A percentile compares a stretch with the other conserved stretches of the same genome.
phyloP scores from a whole-genome alignment of 2,329 filamentous ascomycete species.

The Fusarium luffae region DNA sequence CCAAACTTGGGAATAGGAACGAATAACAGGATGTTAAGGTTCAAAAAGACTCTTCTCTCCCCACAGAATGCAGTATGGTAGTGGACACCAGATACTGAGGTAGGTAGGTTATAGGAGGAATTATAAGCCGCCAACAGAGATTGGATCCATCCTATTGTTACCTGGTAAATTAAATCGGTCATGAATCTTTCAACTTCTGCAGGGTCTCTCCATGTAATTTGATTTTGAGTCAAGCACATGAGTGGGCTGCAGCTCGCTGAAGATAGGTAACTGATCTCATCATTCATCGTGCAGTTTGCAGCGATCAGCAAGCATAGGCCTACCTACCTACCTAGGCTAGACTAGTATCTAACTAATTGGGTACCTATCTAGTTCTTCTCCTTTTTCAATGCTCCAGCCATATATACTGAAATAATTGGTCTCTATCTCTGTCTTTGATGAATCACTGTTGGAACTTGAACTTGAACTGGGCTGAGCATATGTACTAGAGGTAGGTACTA shows the following conservation, averaged over 20 bases:
- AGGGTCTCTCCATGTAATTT: constrained; percentile 23
- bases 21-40: not conserved
- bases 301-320: constrained; percentile 1
- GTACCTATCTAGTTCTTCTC: not conserved
- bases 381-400: not conserved
- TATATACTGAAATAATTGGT: not conserved
- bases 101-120: not conserved
- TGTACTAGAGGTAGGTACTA: not conserved
- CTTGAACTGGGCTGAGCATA: not conserved
- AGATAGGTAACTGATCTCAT: not conserved
- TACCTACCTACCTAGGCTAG: not conserved
- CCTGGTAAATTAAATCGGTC: not conserved
- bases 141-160: not conserved
- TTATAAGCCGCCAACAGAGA: not conserved
- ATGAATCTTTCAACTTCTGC: not conserved
- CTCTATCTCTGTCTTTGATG: not conserved
- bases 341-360: not conserved
- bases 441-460: not conserved
- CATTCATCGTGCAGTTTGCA: not conserved
- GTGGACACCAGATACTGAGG: not conserved
- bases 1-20: not conserved
- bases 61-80: not conserved
- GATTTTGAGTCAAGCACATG: not conserved
- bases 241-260: constrained; percentile 6
- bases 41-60: not conserved